Conservation (phyloP, 306 rosid genomes). For the Hippophae rhamnoides region DNA sequence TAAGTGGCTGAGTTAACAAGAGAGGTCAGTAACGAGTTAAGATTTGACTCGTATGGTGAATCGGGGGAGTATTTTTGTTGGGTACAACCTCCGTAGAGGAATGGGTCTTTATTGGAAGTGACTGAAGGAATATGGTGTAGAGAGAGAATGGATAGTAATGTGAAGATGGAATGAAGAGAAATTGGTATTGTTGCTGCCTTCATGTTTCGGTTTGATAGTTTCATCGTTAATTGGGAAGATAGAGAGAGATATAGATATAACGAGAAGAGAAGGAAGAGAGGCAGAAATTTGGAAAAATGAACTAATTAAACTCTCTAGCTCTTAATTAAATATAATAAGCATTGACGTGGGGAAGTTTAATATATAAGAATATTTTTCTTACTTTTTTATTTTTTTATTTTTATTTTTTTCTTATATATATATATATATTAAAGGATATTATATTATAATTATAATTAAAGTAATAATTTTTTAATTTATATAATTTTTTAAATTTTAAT, state of each 20-base stretch:
- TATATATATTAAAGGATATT: too few relatives aligned
- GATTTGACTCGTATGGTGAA: conserved; percentile 64
- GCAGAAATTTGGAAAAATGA: too few relatives aligned
- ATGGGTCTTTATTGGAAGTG: conserved; percentile 37
- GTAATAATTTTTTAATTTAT: too few relatives aligned
- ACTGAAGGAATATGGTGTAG: conserved; percentile 2
- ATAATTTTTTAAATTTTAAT: too few relatives aligned
- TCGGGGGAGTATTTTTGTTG: conserved; percentile 42
- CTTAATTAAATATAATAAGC: too few relatives aligned
- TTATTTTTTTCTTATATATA: too few relatives aligned
- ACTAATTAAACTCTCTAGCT: too few relatives aligned
- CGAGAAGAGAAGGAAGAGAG: neutral
- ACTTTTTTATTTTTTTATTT: too few relatives aligned
- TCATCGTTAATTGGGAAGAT: neutral
- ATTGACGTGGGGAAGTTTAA: too few relatives aligned
- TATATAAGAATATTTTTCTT: too few relatives aligned
- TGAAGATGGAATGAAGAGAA: conserved; percentile 8
- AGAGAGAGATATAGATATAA: conserved; percentile 5
- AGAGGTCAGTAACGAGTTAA: conserved; percentile 81
- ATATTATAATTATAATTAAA: too few relatives aligned
- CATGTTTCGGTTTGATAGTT: neutral
- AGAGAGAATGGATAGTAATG: conserved; percentile 5
- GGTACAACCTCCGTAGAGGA: conserved; percentile 83
- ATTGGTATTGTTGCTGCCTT: neutral
- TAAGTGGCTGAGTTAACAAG: conserved; percentile 84